phyloP scores from a whole-genome alignment of 176 grass and related monocot genomes.

The Aegilops speltoides region DNA sequence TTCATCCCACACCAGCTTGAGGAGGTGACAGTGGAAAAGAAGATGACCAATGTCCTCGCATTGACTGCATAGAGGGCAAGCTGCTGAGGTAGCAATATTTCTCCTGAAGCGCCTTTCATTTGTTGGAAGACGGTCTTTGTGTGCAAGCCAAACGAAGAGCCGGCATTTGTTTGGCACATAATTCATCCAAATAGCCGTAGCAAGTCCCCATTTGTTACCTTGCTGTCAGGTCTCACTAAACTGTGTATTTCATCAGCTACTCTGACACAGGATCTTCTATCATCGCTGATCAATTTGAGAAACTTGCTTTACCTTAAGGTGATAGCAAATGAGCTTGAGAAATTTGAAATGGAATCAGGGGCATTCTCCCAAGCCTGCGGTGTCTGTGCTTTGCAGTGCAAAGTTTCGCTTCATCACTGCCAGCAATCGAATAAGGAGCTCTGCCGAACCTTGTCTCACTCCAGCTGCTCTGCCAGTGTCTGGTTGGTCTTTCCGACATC shows the following conservation, averaged over 20 bases:
- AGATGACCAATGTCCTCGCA: no score
- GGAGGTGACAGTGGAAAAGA: no score
- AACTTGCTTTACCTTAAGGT: background rate
- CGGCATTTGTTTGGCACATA: no score
- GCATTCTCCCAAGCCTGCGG: background rate
- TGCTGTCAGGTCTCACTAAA: conserved; percentile 5
- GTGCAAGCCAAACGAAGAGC: no score
- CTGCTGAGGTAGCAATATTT: no score
- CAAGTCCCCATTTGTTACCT: no score
- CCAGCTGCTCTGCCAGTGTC: background rate
- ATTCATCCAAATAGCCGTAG: no score
- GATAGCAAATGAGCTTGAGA: background rate
- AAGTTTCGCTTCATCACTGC: background rate
- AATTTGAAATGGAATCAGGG: background rate
- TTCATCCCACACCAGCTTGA: no score
- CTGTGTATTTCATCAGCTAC: background rate
- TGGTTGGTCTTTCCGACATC: background rate
- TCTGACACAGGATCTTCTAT: background rate
- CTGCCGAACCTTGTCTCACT: conserved; percentile 11
- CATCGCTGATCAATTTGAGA: background rate
- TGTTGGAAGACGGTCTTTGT: no score
- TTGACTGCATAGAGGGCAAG: no score
- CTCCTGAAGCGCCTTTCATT: no score
- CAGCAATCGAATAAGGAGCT: conserved; percentile 16
- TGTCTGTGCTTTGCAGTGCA: conserved; percentile 5